These are phyloP conservation scores for Porodaedalea pini DNA, from an alignment of 1,284 basidiomycete genomes.

Conservation along the genomic window DNA sequence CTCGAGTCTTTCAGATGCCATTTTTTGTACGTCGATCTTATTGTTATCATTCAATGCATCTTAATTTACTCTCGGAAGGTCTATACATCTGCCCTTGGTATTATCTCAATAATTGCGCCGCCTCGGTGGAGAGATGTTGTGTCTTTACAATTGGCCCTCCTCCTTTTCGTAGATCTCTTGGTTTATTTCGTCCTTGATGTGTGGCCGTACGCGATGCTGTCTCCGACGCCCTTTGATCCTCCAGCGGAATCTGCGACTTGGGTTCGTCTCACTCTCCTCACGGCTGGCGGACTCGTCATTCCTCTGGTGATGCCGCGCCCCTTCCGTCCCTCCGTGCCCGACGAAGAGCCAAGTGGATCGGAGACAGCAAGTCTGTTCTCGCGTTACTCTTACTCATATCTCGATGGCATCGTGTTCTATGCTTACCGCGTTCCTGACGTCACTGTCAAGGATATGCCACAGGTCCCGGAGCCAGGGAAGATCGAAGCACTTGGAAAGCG, in stretches of 20 bases:
- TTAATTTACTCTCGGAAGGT: not conserved
- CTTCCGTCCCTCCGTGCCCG: constrained; percentile 41
- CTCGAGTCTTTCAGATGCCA: not conserved
- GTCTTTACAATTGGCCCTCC: constrained; percentile 27
- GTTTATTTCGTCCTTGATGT: constrained; percentile 51
- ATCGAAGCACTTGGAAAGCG: not conserved
- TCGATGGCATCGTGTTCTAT: constrained; percentile 16
- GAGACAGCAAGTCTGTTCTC: constrained; percentile 13
- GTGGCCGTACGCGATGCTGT: constrained; percentile 44
- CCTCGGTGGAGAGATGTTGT: constrained; percentile 13
- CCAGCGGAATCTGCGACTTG: constrained; percentile 35
- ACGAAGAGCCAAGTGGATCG: constrained; percentile 25
- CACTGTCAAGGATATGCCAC: constrained; percentile 16
- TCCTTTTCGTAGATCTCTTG: constrained; percentile 39
- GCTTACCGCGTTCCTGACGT: constrained; percentile 18
- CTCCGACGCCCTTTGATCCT: constrained; percentile 39
- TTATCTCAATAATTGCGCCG: constrained; percentile 23
- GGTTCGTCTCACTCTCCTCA: constrained; percentile 38
- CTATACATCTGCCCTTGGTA: constrained; percentile 25
- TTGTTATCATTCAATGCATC: not conserved
- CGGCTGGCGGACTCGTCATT: constrained; percentile 38
- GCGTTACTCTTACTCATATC: constrained; percentile 11
- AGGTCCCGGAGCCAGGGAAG: constrained; percentile 2
- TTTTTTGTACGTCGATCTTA: constrained; percentile 13
- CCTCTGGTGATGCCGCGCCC: constrained; percentile 45